Evolutionary conservation across 192 early-diverging fungal genomes (phyloP).

Genomic region (Chytriomyces hyalinus): DNA sequence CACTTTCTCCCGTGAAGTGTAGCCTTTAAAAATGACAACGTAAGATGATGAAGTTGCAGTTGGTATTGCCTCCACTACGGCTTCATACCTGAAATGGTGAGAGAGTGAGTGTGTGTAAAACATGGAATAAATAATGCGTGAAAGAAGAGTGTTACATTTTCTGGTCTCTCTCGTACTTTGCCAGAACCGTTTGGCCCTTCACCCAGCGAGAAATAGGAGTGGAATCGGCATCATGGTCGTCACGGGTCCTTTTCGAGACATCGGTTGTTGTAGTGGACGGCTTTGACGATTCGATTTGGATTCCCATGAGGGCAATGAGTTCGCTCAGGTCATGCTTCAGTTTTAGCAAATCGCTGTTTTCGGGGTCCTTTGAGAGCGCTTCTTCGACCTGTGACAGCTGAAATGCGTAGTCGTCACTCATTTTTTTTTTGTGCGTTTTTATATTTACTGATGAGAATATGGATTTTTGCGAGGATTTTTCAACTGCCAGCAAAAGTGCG

Average conservation of each 20-base stretch:
- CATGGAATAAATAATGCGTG: slow-evolving; percentile 27
- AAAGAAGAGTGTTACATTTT: slow-evolving; percentile 66
- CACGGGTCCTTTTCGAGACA: not conserved
- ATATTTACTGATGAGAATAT: no score
- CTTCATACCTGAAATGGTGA: slow-evolving; percentile 54
- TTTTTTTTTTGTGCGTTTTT: not conserved
- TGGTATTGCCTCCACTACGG: slow-evolving; percentile 62
- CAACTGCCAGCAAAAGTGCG: not conserved
- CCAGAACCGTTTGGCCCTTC: slow-evolving; percentile 66
- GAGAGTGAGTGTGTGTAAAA: slow-evolving; percentile 3
- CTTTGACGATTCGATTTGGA: slow-evolving; percentile 11
- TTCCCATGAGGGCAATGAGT: slow-evolving; percentile 63
- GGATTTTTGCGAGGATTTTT: not conserved
- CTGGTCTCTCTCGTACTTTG: slow-evolving; percentile 69
- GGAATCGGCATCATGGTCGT: not conserved
- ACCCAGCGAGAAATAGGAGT: slow-evolving; percentile 37
- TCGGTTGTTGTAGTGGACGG: not conserved
- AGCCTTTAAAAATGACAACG: slow-evolving; percentile 68
- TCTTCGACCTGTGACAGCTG: slow-evolving; percentile 73
- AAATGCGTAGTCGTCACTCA: slow-evolving; percentile 60
- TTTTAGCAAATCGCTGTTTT: slow-evolving; percentile 70
- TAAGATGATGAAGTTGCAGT: slow-evolving; percentile 40
- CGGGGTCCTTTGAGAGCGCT: slow-evolving; percentile 69
- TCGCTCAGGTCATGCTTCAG: slow-evolving; percentile 70
- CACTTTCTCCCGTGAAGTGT: slow-evolving; percentile 59